Evolutionary conservation across 345 rosid species (phyloP).

Genomic region (Arabidopsis arenosa): DNA sequence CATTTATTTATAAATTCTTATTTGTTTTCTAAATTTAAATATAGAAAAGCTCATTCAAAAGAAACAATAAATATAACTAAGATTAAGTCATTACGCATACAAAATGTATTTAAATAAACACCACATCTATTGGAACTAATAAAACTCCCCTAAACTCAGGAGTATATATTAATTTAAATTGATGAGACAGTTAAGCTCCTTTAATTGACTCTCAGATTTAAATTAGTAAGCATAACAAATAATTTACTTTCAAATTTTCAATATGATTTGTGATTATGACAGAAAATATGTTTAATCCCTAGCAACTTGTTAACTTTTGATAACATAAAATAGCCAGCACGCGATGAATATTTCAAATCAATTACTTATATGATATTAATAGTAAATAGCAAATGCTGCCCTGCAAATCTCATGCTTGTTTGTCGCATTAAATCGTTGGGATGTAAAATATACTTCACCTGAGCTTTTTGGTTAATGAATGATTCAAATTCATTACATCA

Average conservation of each 20-base stretch:
- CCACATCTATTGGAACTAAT: constrained; percentile 22
- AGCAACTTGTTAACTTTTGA: constrained; percentile 11
- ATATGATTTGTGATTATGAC: constrained; percentile 6
- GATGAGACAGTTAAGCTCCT: neutral
- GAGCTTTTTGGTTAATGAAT: neutral
- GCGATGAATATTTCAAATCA: neutral
- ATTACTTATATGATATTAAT: too few species aligned
- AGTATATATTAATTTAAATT: neutral
- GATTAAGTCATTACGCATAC: constrained; percentile 17
- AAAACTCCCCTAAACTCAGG: constrained; percentile 14
- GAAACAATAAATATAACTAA: neutral
- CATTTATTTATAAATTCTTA: neutral
- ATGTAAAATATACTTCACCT: constrained; percentile 3
- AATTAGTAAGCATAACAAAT: neutral
- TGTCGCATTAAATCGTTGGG: neutral
- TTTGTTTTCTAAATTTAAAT: constrained; percentile 1
- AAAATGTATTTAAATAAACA: neutral
- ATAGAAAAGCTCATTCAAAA: neutral
- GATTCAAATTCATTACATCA: neutral
- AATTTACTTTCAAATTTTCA: neutral
- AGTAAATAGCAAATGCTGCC: neutral
- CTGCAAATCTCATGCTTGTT: constrained; percentile 6
- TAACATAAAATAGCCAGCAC: neutral
- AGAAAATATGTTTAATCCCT: constrained; percentile 11
- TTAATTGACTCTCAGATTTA: neutral